phyloP scores from a whole-genome alignment of 2,329 filamentous ascomycete species.

The Penicillium brasilianum region DNA sequence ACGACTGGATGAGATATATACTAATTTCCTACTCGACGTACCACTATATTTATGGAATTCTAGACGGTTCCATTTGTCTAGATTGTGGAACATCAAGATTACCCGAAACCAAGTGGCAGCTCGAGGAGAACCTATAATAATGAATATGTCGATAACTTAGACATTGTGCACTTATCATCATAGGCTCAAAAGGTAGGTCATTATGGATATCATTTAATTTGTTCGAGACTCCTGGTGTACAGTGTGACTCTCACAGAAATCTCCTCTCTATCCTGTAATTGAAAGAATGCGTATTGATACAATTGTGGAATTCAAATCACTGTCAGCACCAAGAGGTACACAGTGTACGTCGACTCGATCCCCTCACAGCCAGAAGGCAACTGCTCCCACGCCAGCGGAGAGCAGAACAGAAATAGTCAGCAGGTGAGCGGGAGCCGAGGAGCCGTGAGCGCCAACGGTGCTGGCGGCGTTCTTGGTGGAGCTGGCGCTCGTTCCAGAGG shows the following conservation, averaged over 20 bases:
- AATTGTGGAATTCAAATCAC: conserved; percentile 6
- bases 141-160: too few species aligned
- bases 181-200: too few species aligned
- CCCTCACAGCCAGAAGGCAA: conserved; percentile 33
- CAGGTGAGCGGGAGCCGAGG: conserved; percentile 22
- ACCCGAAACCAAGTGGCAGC: background rate
- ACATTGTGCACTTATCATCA: background rate
- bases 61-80: background rate
- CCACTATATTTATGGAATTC: too few species aligned
- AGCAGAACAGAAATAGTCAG: conserved; percentile 28
- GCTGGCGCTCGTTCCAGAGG: conserved; percentile 18
- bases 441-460: conserved; percentile 17
- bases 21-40: background rate
- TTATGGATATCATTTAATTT: conserved; percentile 11
- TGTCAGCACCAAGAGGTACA: background rate
- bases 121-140: too few species aligned
- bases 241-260: conserved; percentile 4
- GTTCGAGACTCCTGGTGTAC: background rate
- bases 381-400: conserved; percentile 26
- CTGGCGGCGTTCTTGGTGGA: conserved; percentile 17
- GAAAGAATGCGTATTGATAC: conserved; percentile 28
- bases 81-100: background rate
- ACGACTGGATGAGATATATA: conserved; percentile 10
- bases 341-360: background rate
- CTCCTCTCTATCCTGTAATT: conserved; percentile 21